A percentile compares a stretch with the other conserved stretches of the same genome.
Evolutionary conservation across 2,329 filamentous ascomycete species (phyloP).

Genomic region (Cladosporium halotolerans): DNA sequence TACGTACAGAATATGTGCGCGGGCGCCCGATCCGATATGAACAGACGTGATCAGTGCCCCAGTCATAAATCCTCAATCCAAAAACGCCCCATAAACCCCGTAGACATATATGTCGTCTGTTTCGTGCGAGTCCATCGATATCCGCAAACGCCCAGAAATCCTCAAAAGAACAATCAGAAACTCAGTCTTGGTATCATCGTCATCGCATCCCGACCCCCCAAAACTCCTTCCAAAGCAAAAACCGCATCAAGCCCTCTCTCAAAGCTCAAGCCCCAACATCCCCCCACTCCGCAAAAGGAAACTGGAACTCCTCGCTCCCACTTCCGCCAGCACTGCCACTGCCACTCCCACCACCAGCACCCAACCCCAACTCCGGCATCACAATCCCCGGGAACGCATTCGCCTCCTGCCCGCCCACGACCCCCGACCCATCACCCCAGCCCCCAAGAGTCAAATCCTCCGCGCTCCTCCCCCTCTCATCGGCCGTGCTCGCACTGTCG

Average conservation of each 20-base stretch:
- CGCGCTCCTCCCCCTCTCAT: conserved; percentile 18
- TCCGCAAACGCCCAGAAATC: no score
- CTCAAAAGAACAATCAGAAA: no score
- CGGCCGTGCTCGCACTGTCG: conserved; percentile 14
- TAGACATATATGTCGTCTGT: no score
- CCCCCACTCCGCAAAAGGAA: conserved; percentile 7
- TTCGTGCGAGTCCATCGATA: no score
- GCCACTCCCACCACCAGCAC: not conserved
- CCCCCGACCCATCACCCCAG: conserved; percentile 12
- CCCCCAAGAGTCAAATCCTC: conserved; percentile 21
- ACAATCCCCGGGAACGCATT: conserved; percentile 26
- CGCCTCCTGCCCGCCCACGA: not conserved
- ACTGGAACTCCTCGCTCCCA: conserved; percentile 10
- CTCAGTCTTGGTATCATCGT: no score
- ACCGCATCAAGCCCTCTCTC: not conserved
- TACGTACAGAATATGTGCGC: no score
- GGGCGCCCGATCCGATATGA: no score
- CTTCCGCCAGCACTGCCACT: no score
- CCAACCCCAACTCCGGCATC: conserved; percentile 21
- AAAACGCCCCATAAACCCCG: no score
- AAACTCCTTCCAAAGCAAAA: not conserved
- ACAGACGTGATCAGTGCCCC: no score
- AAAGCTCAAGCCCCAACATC: conserved; percentile 2
- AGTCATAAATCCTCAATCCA: no score
- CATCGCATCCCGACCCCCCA: not conserved